These are phyloP conservation scores for Chrysoporthe cubensis DNA, from an alignment of 2,329 filamentous ascomycete species.

Conservation along the genomic window DNA sequence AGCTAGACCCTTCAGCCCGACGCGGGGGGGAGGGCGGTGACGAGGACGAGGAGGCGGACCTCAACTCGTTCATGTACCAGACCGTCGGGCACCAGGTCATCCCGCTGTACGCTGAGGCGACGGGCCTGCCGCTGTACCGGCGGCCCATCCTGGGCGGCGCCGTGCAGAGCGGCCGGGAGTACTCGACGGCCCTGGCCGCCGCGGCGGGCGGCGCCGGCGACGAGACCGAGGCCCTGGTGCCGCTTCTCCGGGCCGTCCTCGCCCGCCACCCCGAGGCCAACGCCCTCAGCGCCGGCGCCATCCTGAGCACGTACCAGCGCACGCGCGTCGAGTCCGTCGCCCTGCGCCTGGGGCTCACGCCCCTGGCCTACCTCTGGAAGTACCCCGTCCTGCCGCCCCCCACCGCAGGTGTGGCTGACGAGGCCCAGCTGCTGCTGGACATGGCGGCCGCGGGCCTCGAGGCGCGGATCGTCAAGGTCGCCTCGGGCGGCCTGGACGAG, in stretches of 20 bases:
- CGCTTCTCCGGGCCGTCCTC: constrained; percentile 71
- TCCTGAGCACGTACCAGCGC: constrained; percentile 93
- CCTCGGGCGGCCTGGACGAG: constrained; percentile 85
- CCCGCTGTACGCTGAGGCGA: constrained; percentile 79
- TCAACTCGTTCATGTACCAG: constrained; percentile 99
- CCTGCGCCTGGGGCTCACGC: constrained; percentile 76
- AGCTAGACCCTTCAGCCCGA: constrained; percentile 1
- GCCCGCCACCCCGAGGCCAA: constrained; percentile 76
- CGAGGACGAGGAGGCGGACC: constrained; percentile 55
- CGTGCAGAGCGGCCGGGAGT: constrained; percentile 73
- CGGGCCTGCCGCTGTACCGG: constrained; percentile 83
- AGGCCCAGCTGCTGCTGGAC: constrained; percentile 71
- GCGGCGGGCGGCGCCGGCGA: constrained; percentile 49
- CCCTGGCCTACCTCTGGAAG: constrained; percentile 91
- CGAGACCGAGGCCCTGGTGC: constrained; percentile 86
- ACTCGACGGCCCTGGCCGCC: constrained; percentile 43
- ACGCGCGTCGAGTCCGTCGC: constrained; percentile 95
- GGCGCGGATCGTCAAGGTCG: constrained; percentile 93
- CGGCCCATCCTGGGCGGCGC: constrained; percentile 74
- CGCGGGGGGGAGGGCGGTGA: constrained; percentile 33
- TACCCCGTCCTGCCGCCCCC: constrained; percentile 72
- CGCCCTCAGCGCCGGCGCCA: constrained; percentile 87
- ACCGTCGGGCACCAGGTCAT: constrained; percentile 90
- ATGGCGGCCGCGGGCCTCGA: constrained; percentile 81
- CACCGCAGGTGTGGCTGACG: constrained; percentile 39